phyloP scores from a whole-genome alignment of 116 monocot genomes.

The Phalaenopsis hybrid region DNA sequence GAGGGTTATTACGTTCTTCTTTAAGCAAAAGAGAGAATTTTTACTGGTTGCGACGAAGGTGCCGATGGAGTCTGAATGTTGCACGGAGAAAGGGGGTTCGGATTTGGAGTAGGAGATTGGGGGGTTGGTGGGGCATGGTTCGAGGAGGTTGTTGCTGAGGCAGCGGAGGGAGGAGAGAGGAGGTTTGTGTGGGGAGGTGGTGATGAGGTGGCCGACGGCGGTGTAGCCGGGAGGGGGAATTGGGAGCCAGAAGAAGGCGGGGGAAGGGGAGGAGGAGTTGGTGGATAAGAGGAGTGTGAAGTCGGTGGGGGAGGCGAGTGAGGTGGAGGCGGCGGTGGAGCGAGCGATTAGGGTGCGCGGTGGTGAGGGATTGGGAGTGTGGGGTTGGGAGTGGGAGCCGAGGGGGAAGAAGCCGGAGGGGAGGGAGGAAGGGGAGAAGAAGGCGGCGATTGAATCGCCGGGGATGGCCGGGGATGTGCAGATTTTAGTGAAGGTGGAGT shows the following conservation, averaged over 20 bases:
- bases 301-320: conserved; percentile 49
- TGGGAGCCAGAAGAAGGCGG: conserved; percentile 34
- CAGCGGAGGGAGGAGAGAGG: conserved; percentile 22
- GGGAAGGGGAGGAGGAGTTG: conserved; percentile 22
- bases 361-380: conserved; percentile 46
- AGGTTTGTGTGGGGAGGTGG: conserved; percentile 58
- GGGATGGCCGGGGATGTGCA: conserved; percentile 13
- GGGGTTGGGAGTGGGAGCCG: conserved; percentile 56
- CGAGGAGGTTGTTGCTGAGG: conserved; percentile 54
- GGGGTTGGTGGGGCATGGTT: conserved; percentile 22
- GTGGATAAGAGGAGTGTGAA: conserved; percentile 56
- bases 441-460: conserved; percentile 33
- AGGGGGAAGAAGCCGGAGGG: conserved; percentile 57
- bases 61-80: conserved; percentile 26
- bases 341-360: conserved; percentile 57
- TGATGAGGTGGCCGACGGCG: conserved; percentile 32
- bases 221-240: conserved; percentile 58
- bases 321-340: conserved; percentile 26
- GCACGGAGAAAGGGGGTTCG: neutral
- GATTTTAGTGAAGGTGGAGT: conserved; percentile 57
- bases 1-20: neutral
- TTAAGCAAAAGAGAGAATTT: neutral
- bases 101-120: neutral
- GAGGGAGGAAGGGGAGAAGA: conserved; percentile 49
- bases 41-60: neutral